Percentiles rank a stretch among this genome's conserved stretches.
Evolutionary conservation across 2,329 filamentous ascomycete species (phyloP).

Genomic region (Aspergillus brunneoviolaceus): DNA sequence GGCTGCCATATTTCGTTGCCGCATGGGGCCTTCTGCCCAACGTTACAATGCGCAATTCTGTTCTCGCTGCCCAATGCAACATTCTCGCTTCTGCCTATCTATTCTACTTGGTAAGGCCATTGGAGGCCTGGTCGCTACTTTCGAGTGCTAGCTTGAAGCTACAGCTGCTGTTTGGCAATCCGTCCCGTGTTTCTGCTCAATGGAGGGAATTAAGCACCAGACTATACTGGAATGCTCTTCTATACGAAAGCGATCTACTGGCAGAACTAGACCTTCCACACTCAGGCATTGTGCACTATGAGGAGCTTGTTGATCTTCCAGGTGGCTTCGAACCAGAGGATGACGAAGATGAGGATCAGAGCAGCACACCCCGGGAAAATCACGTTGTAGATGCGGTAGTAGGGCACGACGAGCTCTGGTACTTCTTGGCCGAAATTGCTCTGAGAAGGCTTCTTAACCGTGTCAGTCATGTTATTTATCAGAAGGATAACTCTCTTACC

Average conservation of each 20-base stretch:
- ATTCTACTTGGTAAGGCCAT: constrained; percentile 76
- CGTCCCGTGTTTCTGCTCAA: constrained; percentile 66
- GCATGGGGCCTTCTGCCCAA: constrained; percentile 76
- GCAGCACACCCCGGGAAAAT: neutral
- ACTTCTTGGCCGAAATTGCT: constrained; percentile 80
- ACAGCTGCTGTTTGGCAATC: constrained; percentile 73
- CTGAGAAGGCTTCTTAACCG: constrained; percentile 73
- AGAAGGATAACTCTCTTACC: constrained; percentile 68
- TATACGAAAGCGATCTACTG: constrained; percentile 77
- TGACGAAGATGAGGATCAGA: constrained; percentile 37
- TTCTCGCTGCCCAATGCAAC: constrained; percentile 76
- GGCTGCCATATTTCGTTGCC: constrained; percentile 75
- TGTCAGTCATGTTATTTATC: constrained; percentile 77
- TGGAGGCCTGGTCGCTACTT: constrained; percentile 79
- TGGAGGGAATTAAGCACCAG: constrained; percentile 73
- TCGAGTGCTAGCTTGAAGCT: constrained; percentile 79
- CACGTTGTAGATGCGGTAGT: constrained; percentile 51
- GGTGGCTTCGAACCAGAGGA: constrained; percentile 70
- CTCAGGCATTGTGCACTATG: constrained; percentile 78
- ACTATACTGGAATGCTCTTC: constrained; percentile 79
- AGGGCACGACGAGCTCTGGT: constrained; percentile 78
- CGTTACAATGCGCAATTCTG: constrained; percentile 76
- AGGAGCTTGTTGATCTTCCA: constrained; percentile 75
- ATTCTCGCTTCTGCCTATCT: constrained; percentile 78
- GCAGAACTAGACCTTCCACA: constrained; percentile 79